Conservation (phyloP, 768 basidiomycete species). For the Naganishia antarctica region DNA sequence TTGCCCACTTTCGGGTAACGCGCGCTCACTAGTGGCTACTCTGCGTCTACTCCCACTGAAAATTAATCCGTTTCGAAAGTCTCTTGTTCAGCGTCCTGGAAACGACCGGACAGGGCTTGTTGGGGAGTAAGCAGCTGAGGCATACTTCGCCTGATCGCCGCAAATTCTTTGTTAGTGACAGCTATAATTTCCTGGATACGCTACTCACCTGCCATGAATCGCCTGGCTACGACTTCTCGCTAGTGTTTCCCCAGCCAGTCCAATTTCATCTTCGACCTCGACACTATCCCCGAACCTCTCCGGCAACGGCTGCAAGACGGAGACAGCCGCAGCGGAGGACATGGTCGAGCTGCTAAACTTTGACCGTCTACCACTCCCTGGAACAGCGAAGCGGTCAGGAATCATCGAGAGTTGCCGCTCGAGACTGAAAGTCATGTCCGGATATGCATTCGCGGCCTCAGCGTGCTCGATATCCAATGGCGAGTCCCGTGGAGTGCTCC, state of each 20-base stretch:
- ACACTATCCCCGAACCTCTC: neutral
- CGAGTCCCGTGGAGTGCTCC: neutral
- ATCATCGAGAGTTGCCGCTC: neutral
- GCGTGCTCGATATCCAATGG: neutral
- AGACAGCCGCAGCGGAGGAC: neutral
- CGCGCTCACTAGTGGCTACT: too few relatives aligned
- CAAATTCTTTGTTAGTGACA: neutral
- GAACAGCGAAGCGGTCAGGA: neutral
- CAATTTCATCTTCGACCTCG: neutral
- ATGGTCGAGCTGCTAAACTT: constrained; percentile 2
- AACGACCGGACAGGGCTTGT: neutral
- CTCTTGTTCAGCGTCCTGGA: too few relatives aligned
- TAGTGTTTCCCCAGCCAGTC: neutral
- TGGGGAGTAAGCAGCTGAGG: neutral
- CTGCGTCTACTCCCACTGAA: too few relatives aligned
- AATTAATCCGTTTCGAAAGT: too few relatives aligned
- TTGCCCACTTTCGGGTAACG: too few relatives aligned
- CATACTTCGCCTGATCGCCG: neutral
- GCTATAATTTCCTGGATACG: neutral
- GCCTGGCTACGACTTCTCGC: constrained; percentile 1
- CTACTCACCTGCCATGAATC: neutral
- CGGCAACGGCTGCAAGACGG: neutral
- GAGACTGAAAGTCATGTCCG: neutral
- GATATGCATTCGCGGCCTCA: neutral
- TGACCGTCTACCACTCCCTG: neutral